Percentiles rank a stretch among this genome's conserved stretches.
phyloP scores from a whole-genome alignment of 441 rosid species.

The Brassica balearica region DNA sequence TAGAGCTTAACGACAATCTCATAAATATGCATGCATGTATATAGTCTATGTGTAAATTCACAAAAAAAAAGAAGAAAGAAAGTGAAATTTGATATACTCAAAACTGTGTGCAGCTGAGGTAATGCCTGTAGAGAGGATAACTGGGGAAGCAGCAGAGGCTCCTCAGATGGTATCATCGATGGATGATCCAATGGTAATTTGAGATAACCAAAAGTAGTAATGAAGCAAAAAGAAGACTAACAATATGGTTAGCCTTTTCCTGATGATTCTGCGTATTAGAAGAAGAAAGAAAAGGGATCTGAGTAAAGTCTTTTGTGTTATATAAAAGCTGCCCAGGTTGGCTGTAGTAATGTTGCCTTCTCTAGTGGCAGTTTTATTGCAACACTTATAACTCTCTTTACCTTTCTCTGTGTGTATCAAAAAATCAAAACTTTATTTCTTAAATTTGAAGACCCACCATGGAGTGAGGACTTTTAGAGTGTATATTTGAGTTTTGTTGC shows the following conservation, averaged over 20 bases:
- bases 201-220: constrained; percentile 36
- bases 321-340: constrained; percentile 96
- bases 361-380: constrained; percentile 87
- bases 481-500: constrained; percentile 35
- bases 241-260: constrained; percentile 41
- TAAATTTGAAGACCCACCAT: constrained; percentile 41
- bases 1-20: neutral
- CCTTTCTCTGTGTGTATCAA: constrained; percentile 33
- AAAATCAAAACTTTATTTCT: constrained; percentile 26
- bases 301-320: constrained; percentile 21
- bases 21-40: constrained; percentile 22
- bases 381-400: constrained; percentile 16
- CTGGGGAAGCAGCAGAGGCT: constrained; percentile 58
- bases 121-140: constrained; percentile 52
- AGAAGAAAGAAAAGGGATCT: neutral
- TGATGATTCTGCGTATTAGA: constrained; percentile 59
- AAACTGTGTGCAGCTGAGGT: constrained; percentile 59
- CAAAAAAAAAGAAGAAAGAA: neutral
- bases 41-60: neutral
- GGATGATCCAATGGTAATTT: constrained; percentile 75
- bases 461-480: constrained; percentile 41
- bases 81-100: neutral
- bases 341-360: constrained; percentile 83
- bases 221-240: constrained; percentile 27
- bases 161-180: constrained; percentile 67